Evolutionary conservation across 768 basidiomycete genomes (phyloP), one percentile per base, ranked within the genome.

Genomic region (Coprinopsis sp.): DNA sequence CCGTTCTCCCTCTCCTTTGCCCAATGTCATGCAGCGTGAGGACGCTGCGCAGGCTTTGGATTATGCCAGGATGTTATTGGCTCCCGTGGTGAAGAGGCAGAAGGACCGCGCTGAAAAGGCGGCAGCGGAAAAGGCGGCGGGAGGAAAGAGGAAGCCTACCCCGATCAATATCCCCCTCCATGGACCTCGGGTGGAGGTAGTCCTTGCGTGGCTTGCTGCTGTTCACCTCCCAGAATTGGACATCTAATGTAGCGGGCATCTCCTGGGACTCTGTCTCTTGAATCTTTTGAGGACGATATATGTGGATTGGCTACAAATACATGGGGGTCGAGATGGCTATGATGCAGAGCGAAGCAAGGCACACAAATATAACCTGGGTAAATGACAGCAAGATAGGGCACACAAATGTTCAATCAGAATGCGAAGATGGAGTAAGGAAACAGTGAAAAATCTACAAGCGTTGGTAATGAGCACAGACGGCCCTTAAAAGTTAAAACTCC

Each of bases 181-280:
- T 63, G 90, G 90, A 0, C 89, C 91, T 28, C 76, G 88, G 5
- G 90, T 92, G 37, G 90, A 92, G 64, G 73, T 92, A 46, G 73
- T 91, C 46, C 72, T 92, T 46, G 90, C 90, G 33, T 92, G 88
- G 88, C 67, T 92, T 45, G 89, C 74, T 21, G 88, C 87, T 14
- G 84, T 90, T 46, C 83, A 87, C 68, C 63, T 92, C 28, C 81
- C 78, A 3, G 87, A 88, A 56, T 60, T 91, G 54, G 88, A 90
- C 40, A 63, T 24, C 10, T 49, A 27, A 48, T n/a, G n/a, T n/a
- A n/a, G n/a, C n/a, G n/a, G n/a, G n/a, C n/a, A n/a, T n/a, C n/a
- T n/a, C n/a, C n/a, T n/a, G n/a, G n/a, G n/a, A n/a, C n/a, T n/a
- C n/a, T n/a, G 10, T 37, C 7, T 37, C 34, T 37, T 37, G 34